phyloP scores from a whole-genome alignment of 2,329 filamentous ascomycete genomes.

The Penicillium sp. region DNA sequence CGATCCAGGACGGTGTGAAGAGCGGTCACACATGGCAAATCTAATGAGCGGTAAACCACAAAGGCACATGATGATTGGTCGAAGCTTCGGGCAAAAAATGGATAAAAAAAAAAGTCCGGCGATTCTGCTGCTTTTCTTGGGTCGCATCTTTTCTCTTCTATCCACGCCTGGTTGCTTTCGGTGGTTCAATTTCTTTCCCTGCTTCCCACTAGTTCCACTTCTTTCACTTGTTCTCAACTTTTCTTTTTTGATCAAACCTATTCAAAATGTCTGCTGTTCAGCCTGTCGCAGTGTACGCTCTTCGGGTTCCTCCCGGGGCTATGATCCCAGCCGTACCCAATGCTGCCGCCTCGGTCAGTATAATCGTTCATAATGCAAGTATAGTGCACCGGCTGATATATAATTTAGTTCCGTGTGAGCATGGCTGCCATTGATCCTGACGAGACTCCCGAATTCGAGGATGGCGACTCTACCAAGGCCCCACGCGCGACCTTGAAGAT shows the following conservation, averaged over 20 bases:
- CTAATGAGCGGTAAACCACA: conserved; percentile 12
- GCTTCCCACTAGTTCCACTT: conserved; percentile 6
- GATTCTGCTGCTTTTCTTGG: conserved; percentile 15
- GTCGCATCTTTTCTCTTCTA: conserved; percentile 22
- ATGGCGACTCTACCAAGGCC: conserved; percentile 55
- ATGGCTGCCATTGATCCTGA: conserved; percentile 97
- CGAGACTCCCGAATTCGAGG: conserved; percentile 62
- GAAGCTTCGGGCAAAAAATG: conserved; percentile 14
- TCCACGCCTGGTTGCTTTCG: conserved; percentile 17
- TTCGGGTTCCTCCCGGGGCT: conserved; percentile 80
- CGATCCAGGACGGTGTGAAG: conserved; percentile 7
- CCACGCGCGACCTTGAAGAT: conserved; percentile 86
- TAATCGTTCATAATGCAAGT: conserved; percentile 1
- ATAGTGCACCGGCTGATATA: conserved; percentile 6
- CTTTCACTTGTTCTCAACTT: conserved; percentile 1
- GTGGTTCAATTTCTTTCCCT: conserved; percentile 23
- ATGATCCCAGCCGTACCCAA: conserved; percentile 72
- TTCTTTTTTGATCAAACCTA: conserved; percentile 3
- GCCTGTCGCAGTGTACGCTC: conserved; percentile 80
- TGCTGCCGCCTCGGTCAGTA: conserved; percentile 75
- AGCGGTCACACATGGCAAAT: conserved; percentile 16
- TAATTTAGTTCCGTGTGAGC: conserved; percentile 78
- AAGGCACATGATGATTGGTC: conserved; percentile 13
- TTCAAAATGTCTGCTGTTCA: conserved; percentile 44
- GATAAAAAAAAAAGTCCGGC: conserved; percentile 15